Conservation (phyloP, 2,329 filamentous ascomycete species). For the Furcasterigmium furcatum region DNA sequence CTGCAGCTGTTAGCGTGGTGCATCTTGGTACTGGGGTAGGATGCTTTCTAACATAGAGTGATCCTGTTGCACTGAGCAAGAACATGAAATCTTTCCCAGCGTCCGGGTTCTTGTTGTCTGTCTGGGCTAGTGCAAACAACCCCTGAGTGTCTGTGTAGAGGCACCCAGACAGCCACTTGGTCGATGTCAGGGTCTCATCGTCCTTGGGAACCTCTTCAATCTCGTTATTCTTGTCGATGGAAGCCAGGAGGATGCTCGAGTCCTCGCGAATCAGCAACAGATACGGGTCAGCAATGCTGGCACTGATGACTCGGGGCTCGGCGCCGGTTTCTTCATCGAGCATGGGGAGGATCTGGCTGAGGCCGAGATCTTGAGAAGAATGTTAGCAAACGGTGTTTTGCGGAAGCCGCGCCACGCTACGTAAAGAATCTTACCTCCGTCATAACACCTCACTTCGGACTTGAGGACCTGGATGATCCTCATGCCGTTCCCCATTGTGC, state of each 20-base stretch:
- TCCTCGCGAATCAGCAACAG: slow-evolving; percentile 82
- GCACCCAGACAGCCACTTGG: slow-evolving; percentile 80
- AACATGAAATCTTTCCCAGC: slow-evolving; percentile 66
- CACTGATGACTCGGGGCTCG: slow-evolving; percentile 73
- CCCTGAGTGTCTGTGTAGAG: slow-evolving; percentile 69
- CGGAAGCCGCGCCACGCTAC: no score
- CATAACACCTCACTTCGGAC: slow-evolving; percentile 85
- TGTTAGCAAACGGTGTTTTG: slow-evolving; percentile 12
- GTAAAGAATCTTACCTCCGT: slow-evolving; percentile 74
- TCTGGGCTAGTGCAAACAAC: slow-evolving; percentile 42
- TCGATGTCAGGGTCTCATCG: slow-evolving; percentile 51
- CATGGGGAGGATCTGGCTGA: slow-evolving; percentile 90
- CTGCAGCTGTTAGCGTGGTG: slow-evolving; percentile 34
- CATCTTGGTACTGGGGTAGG: background rate
- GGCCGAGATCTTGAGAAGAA: slow-evolving; percentile 63
- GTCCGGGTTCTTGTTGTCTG: slow-evolving; percentile 33
- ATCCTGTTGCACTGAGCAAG: slow-evolving; percentile 71
- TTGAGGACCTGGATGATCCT: slow-evolving; percentile 85
- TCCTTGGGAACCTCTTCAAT: slow-evolving; percentile 75
- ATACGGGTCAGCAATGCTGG: slow-evolving; percentile 85
- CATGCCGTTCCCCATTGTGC: slow-evolving; percentile 74
- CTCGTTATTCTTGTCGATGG: slow-evolving; percentile 78
- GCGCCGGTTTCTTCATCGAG: slow-evolving; percentile 84
- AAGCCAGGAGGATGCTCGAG: slow-evolving; percentile 72
- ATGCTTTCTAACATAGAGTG: slow-evolving; percentile 61